phyloP scores from a whole-genome alignment of 2,329 filamentous ascomycete species.

The Blastomyces percursus region DNA sequence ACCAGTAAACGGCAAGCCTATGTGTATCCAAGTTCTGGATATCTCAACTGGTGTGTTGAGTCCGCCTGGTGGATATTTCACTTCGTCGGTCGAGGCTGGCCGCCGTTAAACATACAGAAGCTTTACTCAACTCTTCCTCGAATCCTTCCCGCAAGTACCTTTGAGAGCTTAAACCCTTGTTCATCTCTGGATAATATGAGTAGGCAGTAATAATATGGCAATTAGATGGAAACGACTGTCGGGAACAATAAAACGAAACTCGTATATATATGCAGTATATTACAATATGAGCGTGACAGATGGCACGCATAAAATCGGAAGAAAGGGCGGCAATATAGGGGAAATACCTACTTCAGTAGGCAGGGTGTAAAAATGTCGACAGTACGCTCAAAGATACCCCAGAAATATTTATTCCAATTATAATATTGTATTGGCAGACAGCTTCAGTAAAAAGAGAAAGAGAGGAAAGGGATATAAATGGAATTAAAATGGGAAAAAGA shows the following conservation, averaged over 20 bases:
- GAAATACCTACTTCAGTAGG: neutral
- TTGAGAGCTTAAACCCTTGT: too few relatives aligned
- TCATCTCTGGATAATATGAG: too few relatives aligned
- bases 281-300: neutral
- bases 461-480: neutral
- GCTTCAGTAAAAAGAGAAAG: neutral
- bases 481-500: neutral
- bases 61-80: too few relatives aligned
- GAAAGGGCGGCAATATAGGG: neutral
- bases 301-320: neutral
- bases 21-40: too few relatives aligned
- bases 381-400: neutral
- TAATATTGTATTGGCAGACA: neutral
- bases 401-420: slow-evolving; percentile 2
- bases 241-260: neutral
- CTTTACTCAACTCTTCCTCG: too few relatives aligned
- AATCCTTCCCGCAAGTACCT: too few relatives aligned
- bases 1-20: too few relatives aligned
- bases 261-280: neutral
- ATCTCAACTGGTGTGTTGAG: too few relatives aligned
- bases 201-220: too few relatives aligned
- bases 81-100: too few relatives aligned
- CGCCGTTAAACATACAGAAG: too few relatives aligned
- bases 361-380: neutral
- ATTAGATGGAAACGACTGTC: too few relatives aligned